phyloP scores from a whole-genome alignment of 805 yeast genomes.

The Ogataea thermomethanolica region DNA sequence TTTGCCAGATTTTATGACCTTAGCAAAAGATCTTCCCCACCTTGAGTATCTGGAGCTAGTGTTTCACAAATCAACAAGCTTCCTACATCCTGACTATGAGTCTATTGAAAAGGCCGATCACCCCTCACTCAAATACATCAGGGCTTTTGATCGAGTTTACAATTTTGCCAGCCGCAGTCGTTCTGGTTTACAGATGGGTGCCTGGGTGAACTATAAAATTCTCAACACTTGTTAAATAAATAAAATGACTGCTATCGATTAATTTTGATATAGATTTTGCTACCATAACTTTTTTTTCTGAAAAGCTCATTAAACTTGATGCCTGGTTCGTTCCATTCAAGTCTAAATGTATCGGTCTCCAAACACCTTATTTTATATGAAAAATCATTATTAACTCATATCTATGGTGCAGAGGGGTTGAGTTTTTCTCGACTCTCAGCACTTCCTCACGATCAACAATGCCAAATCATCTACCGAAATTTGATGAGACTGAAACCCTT shows the following conservation, averaged over 20 bases:
- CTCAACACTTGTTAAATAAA: too few species aligned
- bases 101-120: too few species aligned
- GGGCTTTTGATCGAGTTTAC: too few species aligned
- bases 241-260: too few species aligned
- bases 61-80: too few species aligned
- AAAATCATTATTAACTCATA: conserved; percentile 15
- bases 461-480: conserved; percentile 22
- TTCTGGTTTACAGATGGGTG: too few species aligned
- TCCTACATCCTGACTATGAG: too few species aligned
- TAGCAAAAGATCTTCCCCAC: neutral
- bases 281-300: neutral
- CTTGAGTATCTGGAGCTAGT: neutral
- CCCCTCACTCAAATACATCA: too few species aligned
- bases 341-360: neutral
- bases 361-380: neutral
- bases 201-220: too few species aligned
- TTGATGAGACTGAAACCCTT: conserved; percentile 15
- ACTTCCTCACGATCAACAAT: conserved; percentile 6
- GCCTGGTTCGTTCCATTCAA: conserved; percentile 3
- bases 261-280: neutral
- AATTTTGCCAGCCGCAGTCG: too few species aligned
- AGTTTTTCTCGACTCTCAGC: conserved; percentile 10
- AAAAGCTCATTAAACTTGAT: neutral
- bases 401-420: conserved; percentile 25
- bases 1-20: neutral